Base-by-base conservation (phyloP, 2,329 filamentous ascomycete species). In the Didymella sp. region DNA sequence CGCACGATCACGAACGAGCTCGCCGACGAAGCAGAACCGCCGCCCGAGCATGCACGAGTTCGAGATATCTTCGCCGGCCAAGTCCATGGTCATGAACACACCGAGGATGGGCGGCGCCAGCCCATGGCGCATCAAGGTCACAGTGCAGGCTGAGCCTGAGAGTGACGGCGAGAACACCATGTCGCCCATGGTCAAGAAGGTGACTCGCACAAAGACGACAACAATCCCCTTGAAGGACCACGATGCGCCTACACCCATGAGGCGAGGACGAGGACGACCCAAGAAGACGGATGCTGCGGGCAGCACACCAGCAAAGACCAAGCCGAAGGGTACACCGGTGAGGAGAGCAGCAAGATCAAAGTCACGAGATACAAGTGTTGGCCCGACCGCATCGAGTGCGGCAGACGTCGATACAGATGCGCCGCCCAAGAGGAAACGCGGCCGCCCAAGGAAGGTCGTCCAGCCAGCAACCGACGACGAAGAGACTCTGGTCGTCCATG, bases 51-150 rank as follows among this genome's bases (percentile, higher is more conserved):
- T 65, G 6, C 59, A 60, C 0, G 70, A 68, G 9, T 50, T 70
- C 40, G 62, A 71, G 0, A 58, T 72, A n/a, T 63, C 63, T 6
- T 73, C 73, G 11, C 80, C 80, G 1, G 70, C 74, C 42, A 82
- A 81, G 56, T 79, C 79, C 0, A 76, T 82, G 67, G 67, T 80
- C 38, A 58, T 82, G 61, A 76, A 76, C 58, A 78, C 79, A 7
- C 76, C 74, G 17, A 65, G 73, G 13, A 64, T 68, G 12, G 70
- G 68, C 15, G 74, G 72, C 50, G 73, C 70, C 27, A 81, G 78
- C 62, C 80, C 80, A 19, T 81, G 78, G 79, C 75, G 76, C 55
- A 80, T 82, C 68, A 80, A 79, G 53, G 80, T 82, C 51, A 82
- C 80, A 1, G 80, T 82, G 9, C 71, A 82, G 61, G 79, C 80